A percentile compares a stretch with the other conserved stretches of the same genome.
Conservation (phyloP, 345 rosid species). For the Sonneratia alba region DNA sequence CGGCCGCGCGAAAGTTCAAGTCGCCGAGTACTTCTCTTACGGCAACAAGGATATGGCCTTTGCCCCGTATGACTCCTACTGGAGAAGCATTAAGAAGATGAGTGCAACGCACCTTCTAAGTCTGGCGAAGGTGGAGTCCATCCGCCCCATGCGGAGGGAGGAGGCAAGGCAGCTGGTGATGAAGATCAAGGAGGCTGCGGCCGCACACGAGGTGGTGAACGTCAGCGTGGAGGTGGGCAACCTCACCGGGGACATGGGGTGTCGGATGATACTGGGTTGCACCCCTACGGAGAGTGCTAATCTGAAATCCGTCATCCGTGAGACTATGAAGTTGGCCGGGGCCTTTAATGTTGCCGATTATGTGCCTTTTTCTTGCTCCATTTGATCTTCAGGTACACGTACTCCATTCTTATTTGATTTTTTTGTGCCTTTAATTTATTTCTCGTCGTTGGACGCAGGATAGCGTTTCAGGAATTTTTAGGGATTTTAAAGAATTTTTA, state of each 20-base stretch:
- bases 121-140: constrained; percentile 18
- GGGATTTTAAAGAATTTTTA: no score
- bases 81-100: constrained; percentile 23
- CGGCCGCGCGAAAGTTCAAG: constrained; percentile 20
- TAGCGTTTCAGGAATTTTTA: no score
- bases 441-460: no score
- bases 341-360: constrained; percentile 2
- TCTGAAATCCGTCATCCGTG: neutral
- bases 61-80: constrained; percentile 21
- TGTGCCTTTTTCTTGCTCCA: neutral
- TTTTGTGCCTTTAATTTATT: neutral
- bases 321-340: neutral
- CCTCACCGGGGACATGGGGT: neutral
- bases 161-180: constrained; percentile 7
- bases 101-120: constrained; percentile 20
- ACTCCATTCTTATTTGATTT: neutral
- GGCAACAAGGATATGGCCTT: constrained; percentile 21
- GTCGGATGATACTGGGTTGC: constrained; percentile 7
- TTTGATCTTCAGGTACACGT: constrained; percentile 7
- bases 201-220: neutral
- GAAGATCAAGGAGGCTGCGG: neutral
- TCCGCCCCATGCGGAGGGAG: constrained; percentile 14
- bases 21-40: constrained; percentile 1
- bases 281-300: neutral
- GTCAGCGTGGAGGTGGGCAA: constrained; percentile 10